Base-by-base conservation (phyloP, 1,139 yeast genomes). In the Pichia sp. region DNA sequence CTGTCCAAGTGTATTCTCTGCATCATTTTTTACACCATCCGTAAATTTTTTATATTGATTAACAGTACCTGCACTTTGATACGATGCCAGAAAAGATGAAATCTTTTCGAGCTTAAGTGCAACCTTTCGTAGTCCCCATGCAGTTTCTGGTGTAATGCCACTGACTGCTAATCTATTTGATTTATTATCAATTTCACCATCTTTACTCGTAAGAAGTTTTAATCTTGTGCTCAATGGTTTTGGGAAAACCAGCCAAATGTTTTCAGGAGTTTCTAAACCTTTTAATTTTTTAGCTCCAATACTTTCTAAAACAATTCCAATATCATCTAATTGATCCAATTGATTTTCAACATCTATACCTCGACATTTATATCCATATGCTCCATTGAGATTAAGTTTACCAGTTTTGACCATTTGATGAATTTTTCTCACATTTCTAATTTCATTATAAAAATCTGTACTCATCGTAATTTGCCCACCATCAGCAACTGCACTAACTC, bases 401-500 rank as follows among this genome's bases (percentile, higher is more conserved):
- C 76, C 76, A 0, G 70, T 68, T 18, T 68, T 66, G 22, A 79
- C 76, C 48, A 73, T 71, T 16, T 74, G 72, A 60, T 83, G 89
- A 16, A 79, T 74, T 22, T 70, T 70, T 61, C 77, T 74, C 47
- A 88, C 76, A 51, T 81, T 76, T 49, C 75, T 76, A 64, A 89
- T 78, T 64, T 88, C 96, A 46, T 79, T 77, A 60, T 86, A 73
- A 62, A 89, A 88, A 67, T 91, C 97, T 3, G 84, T 77, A 61
- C 96, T 86, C 50, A 91, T 76, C 0, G 96, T 83, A 44, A 91
- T 88, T 68, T 93, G 97, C n/a, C 99, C 99, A 53, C 99, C 99
- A 67, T 90, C 96, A 0, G 99, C 99, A 48, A 88, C 86, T 3
- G 96, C 89, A 66, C 93, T 85, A 44, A 93, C 91, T 64, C 99